Evolutionary conservation across 1,284 basidiomycete species (phyloP).

Genomic region (Ceratobasidium sp.): DNA sequence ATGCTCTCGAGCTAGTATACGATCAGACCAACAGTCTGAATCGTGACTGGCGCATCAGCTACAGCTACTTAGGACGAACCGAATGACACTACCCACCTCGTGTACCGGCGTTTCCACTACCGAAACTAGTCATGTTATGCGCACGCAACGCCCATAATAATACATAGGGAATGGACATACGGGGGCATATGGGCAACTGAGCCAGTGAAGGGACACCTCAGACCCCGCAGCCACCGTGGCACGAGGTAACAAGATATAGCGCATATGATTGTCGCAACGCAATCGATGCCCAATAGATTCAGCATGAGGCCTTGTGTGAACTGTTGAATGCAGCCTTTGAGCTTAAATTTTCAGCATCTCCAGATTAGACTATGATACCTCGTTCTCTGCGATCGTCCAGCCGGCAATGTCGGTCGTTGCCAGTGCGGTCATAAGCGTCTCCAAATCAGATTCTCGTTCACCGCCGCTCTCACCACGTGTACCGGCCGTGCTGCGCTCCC

Average conservation of each 20-base stretch:
- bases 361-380: background rate
- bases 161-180: background rate
- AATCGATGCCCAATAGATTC: background rate
- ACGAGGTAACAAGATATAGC: background rate
- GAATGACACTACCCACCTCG: background rate
- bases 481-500: background rate
- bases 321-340: background rate
- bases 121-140: background rate
- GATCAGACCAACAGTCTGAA: background rate
- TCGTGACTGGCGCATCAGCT: background rate
- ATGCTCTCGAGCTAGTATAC: background rate
- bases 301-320: background rate
- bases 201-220: background rate
- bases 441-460: background rate
- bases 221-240: background rate
- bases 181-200: background rate
- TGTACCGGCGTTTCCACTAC: no score
- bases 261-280: background rate
- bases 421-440: background rate
- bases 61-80: background rate
- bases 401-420: background rate
- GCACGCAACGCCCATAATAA: background rate
- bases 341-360: background rate
- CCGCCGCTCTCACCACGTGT: background rate
- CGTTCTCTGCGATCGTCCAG: background rate